phyloP scores from a whole-genome alignment of 2,329 filamentous ascomycete genomes.

The Phoma sp. region DNA sequence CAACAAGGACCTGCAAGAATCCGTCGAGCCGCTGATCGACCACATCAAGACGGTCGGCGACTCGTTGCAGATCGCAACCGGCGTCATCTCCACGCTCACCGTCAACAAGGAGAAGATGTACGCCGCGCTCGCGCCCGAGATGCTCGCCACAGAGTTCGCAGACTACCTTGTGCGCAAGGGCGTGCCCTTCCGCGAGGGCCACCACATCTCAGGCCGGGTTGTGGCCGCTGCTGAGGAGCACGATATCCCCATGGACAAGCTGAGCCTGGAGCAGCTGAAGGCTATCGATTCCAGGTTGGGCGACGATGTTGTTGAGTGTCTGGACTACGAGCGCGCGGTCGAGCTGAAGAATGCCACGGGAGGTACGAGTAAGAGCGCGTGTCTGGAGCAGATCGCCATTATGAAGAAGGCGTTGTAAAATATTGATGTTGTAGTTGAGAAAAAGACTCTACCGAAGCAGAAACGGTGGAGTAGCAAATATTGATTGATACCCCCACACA shows the following conservation, averaged over 20 bases:
- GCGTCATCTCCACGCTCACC: conserved; percentile 75
- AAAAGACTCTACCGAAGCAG: no score
- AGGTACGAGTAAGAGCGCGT: conserved; percentile 74
- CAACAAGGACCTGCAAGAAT: conserved; percentile 93
- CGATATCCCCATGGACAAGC: conserved; percentile 71
- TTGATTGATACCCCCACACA: no score
- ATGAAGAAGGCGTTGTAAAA: conserved; percentile 51
- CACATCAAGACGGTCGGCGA: conserved; percentile 81
- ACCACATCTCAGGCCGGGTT: conserved; percentile 75
- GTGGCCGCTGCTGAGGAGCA: conserved; percentile 75
- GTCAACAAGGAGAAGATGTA: conserved; percentile 77
- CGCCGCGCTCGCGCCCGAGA: conserved; percentile 78
- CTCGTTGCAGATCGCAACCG: conserved; percentile 81
- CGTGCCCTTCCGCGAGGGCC: conserved; percentile 79
- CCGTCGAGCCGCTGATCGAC: conserved; percentile 83
- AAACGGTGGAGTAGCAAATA: no score
- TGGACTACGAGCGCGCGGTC: conserved; percentile 83
- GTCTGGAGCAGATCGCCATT: conserved; percentile 67
- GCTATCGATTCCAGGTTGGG: conserved; percentile 72
- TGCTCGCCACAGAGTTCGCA: conserved; percentile 77
- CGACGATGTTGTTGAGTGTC: conserved; percentile 71
- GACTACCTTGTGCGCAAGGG: conserved; percentile 69
- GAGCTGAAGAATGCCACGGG: conserved; percentile 79
- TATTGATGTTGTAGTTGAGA: no score
- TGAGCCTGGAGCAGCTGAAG: conserved; percentile 70